Base-by-base conservation (phyloP, 371 early-diverging fungal genomes). In the Blakeslea trispora region DNA sequence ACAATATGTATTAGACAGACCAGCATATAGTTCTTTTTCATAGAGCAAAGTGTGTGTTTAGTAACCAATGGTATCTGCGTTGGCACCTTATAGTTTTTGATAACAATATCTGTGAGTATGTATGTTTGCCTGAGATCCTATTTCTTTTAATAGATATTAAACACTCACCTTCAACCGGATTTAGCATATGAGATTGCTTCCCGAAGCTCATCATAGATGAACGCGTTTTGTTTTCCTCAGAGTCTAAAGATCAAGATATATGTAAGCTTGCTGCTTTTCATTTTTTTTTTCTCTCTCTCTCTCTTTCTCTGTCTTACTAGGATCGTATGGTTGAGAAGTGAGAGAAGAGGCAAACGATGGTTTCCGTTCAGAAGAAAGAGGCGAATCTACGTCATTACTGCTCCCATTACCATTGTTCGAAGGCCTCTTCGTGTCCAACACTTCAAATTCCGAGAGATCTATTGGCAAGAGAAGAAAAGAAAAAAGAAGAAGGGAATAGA, bases 141-240 rank as follows among this genome's bases (percentile, higher is more conserved):
- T 37, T 14, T 13, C 14, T 37, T 37, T 28, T 5, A 28, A 28
- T 28, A 28, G 7, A 7, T 7, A 37, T 45, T 45, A 11, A 14
- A 11, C 39, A 48, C 31, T 56, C 52, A 61, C 61, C 50, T 46
- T 56, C 44, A 8, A 58, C 23, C 17, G 71, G 71, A 47, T 70
- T 70, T 24, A 66, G 49, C 49, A 70, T 60, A 40, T 70, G 58
- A 1, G 71, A 70, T 64, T 66, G 50, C 53, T 64, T 70, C 2
- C 71, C 71, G 39, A 70, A 57, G 4, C 57, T 52, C 71, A 70
- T 70, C 55, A 56, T 66, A 2, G 61, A 58, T 8, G 66, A 53
- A 42, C 18, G 40, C 18, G 32, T 41, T 28, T 59, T 51, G 22
- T 32, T 48, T 21, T 41, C 47, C 19, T 45, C 45, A 17, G 50